Conservation (phyloP, 768 basidiomycete species). For the Rhodosporidiobolus odoratus region DNA sequence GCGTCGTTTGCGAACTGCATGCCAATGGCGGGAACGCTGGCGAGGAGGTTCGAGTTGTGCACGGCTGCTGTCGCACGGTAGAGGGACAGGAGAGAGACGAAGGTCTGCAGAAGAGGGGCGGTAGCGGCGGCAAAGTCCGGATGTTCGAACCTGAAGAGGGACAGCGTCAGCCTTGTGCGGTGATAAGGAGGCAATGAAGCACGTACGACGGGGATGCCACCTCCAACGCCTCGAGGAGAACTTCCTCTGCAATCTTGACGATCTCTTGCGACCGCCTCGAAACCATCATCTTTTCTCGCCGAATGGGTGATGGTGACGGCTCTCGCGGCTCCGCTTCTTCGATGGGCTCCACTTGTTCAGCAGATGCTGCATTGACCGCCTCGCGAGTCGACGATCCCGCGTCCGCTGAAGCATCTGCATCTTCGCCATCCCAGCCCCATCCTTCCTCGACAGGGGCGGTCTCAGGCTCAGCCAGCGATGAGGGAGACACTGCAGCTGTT, state of each 20-base stretch:
- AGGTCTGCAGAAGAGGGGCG: constrained; percentile 29
- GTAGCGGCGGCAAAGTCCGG: constrained; percentile 33
- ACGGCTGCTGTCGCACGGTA: constrained; percentile 48
- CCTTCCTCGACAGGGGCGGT: not conserved
- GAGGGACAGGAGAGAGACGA: constrained; percentile 46
- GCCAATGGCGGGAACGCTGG: constrained; percentile 46
- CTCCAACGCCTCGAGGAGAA: constrained; percentile 34
- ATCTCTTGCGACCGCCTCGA: constrained; percentile 30
- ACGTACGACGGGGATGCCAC: constrained; percentile 30
- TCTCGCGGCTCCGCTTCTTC: not conserved
- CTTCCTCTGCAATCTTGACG: constrained; percentile 28
- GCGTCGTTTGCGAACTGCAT: constrained; percentile 51
- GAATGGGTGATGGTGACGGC: not conserved
- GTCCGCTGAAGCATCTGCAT: not conserved
- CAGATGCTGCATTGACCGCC: not conserved
- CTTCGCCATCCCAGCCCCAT: constrained; percentile 15
- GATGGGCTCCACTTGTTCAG: not conserved
- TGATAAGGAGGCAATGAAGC: constrained; percentile 7
- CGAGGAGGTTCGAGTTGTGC: constrained; percentile 42
- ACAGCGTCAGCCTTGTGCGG: not conserved
- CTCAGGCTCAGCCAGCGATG: not conserved
- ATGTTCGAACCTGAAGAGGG: constrained; percentile 12
- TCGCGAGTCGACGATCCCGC: too few species aligned
- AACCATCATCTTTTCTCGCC: constrained; percentile 32
- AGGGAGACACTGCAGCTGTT: too few species aligned